Base-by-base conservation (phyloP, 352 stramenopile species). In the Globisporangium emineosum region DNA sequence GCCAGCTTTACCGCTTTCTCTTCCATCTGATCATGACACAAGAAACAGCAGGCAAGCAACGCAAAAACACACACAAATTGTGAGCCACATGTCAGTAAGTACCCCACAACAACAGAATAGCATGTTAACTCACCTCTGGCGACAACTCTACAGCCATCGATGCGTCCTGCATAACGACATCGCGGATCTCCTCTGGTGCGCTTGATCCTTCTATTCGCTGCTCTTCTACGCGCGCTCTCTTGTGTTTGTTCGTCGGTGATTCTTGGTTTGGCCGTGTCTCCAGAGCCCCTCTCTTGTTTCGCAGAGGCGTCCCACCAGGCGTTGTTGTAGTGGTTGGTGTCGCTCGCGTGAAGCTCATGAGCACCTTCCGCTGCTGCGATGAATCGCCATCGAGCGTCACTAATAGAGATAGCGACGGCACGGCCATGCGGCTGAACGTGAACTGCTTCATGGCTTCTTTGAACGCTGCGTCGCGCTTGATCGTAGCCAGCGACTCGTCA, bases 11-110 rank as follows among this genome's bases (percentile, higher is more conserved):
- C 55, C 2, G 82, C 72, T 25, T 73, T 80, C 32, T 73, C 49
- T 33, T 92, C 78, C 43, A 77, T 63, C 76, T 92, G 71, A 19
- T 54, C 19, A 54, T 15, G 49, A 21, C 27, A 37, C 21, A 62
- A n/a, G n/a, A n/a, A n/a, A n/a, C n/a, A n/a, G n/a, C n/a, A n/a
- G n/a, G n/a, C n/a, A n/a, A n/a, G n/a, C n/a, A n/a, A n/a, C n/a
- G 19, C 59, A 54, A 25, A 45, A 15, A 21, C 30, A 63, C 5
- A 21, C 25, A 47, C 47, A 45, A 25, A 30, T 1, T 5, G 4
- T 35, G 25, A 51, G 32, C 21, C 40, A 30, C 5, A 15, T 12
- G 13, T 50, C 21, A 21, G n/a, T 7, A 33, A 47, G 40, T 6
- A 47, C 19, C 12, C 9, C 42, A 42, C 7, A 33, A 30, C 32